phyloP scores from a whole-genome alignment of 805 yeast species.

The Ogataea nonfermentans region DNA sequence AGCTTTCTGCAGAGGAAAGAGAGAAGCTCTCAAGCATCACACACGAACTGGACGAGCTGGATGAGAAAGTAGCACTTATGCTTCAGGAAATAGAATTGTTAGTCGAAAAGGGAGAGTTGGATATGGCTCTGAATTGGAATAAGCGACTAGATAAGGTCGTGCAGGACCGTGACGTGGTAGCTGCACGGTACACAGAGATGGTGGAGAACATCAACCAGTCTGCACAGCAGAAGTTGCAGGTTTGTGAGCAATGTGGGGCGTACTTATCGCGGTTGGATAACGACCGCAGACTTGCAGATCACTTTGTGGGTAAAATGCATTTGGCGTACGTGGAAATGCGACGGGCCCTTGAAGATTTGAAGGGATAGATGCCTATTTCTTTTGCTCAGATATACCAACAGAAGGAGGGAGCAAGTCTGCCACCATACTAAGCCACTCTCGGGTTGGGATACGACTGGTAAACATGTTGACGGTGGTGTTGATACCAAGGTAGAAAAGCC shows the following conservation, averaged over 20 bases:
- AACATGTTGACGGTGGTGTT: slow-evolving; percentile 9
- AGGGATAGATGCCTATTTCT: slow-evolving; percentile 8
- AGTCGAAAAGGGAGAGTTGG: slow-evolving; percentile 46
- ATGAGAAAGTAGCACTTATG: slow-evolving; percentile 62
- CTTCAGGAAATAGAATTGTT: slow-evolving; percentile 62
- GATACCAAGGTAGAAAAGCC: slow-evolving; percentile 13
- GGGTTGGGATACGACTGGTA: slow-evolving; percentile 15
- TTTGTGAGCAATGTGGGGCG: slow-evolving; percentile 88
- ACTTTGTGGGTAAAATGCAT: slow-evolving; percentile 85
- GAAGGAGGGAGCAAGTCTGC: slow-evolving; percentile 37
- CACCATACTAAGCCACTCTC: slow-evolving; percentile 22
- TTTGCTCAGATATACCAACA: slow-evolving; percentile 25
- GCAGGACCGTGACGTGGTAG: slow-evolving; percentile 48
- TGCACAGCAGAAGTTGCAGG: slow-evolving; percentile 87
- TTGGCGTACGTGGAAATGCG: slow-evolving; percentile 79
- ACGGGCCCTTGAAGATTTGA: slow-evolving; percentile 44
- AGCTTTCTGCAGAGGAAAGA: slow-evolving; percentile 64
- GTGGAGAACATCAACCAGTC: slow-evolving; percentile 78
- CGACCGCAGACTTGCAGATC: slow-evolving; percentile 86
- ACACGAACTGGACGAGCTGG: slow-evolving; percentile 59
- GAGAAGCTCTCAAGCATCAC: slow-evolving; percentile 26
- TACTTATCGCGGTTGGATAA: slow-evolving; percentile 81
- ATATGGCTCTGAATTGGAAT: slow-evolving; percentile 50
- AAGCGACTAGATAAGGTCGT: slow-evolving; percentile 44
- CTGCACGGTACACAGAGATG: slow-evolving; percentile 55